Evolutionary conservation across 306 rosid species (phyloP), one percentile per base, ranked within the genome.

Genomic region (Castanospermum australe): DNA sequence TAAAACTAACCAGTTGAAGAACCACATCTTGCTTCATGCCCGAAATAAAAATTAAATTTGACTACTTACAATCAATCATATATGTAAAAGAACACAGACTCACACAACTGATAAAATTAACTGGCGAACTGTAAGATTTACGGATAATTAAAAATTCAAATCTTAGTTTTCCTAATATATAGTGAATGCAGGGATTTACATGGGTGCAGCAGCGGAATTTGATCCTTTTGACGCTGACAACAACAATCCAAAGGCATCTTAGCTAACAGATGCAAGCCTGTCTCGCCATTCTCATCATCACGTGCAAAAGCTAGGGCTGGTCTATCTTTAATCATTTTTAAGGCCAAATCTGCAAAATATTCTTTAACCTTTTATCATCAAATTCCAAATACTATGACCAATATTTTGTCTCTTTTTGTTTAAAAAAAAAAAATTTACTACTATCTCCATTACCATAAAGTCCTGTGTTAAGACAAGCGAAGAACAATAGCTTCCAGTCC

Each of bases 201-300:
- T 1, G 79, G 73, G 8, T 65, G n/a, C n/a, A 21, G 67, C 50
- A 59, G 47, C 14, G 12, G 38, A 5, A 0, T 8, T 36, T 25
- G 67, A 24, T 60, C 45, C 30, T 52, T 21, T 39, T 12, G 14
- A 30, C 22, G 8, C 13, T 68, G 73, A n/a, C n/a, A 35, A 71
- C n/a, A n/a, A n/a, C 36, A 69, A 61, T 76, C 80, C 41, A 10
- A 30, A 47, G 67, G 70, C 18, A 10, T 73, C 8, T 59, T 41
- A 56, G 86, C 77, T 68, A 83, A 44, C 7, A 79, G 30, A 78
- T 83, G 83, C 62, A 83, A 73, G 15, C 73, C 86, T 12, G 81
- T 73, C 11, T 57, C 61, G 0, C 14, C 0, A 0, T 73, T 50
- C 25, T 1, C 68, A 28, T n/a, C n/a, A n/a, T 83, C 76, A 5